These are phyloP conservation scores for Astraeus odoratus DNA, from an alignment of 768 basidiomycete species.

Conservation along the genomic window DNA sequence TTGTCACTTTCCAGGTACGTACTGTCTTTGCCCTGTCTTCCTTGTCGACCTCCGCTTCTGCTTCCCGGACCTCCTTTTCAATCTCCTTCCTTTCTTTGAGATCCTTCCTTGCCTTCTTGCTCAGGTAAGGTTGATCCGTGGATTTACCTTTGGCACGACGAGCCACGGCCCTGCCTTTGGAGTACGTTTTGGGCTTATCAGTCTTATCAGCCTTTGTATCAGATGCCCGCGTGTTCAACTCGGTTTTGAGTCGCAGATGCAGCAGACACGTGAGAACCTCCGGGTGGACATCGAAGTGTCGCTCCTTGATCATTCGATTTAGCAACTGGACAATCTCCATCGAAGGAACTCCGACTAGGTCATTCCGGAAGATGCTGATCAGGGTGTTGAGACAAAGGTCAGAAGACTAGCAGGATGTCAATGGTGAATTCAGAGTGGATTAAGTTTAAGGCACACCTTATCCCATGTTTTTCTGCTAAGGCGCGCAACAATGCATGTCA, in stretches of 20 bases:
- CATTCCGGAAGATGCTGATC: constrained; percentile 75
- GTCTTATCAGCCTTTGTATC: constrained; percentile 57
- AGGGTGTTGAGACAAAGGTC: constrained; percentile 80
- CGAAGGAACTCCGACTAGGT: constrained; percentile 74
- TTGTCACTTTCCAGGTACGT: constrained; percentile 28
- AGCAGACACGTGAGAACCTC: constrained; percentile 81
- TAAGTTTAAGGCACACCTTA: constrained; percentile 44
- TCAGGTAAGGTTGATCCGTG: constrained; percentile 65
- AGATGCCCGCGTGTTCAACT: constrained; percentile 76
- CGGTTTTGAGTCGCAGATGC: constrained; percentile 79
- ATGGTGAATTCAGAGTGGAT: constrained; percentile 5
- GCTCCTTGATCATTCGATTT: constrained; percentile 95
- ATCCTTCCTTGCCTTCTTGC: constrained; percentile 80
- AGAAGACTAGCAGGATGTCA: constrained; percentile 51
- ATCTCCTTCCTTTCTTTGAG: constrained; percentile 87
- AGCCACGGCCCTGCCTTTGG: constrained; percentile 35
- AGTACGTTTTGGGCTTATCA: constrained; percentile 32
- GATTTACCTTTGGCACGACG: constrained; percentile 37
- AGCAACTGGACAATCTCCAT: constrained; percentile 85
- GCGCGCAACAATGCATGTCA: constrained; percentile 76
- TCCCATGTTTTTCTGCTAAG: constrained; percentile 88
- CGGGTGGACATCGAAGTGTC: constrained; percentile 83
- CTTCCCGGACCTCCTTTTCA: constrained; percentile 43
- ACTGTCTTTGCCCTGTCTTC: constrained; percentile 83
- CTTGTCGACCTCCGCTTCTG: constrained; percentile 87